phyloP scores from a whole-genome alignment of 306 rosid genomes.

The Sophora flavescens region DNA sequence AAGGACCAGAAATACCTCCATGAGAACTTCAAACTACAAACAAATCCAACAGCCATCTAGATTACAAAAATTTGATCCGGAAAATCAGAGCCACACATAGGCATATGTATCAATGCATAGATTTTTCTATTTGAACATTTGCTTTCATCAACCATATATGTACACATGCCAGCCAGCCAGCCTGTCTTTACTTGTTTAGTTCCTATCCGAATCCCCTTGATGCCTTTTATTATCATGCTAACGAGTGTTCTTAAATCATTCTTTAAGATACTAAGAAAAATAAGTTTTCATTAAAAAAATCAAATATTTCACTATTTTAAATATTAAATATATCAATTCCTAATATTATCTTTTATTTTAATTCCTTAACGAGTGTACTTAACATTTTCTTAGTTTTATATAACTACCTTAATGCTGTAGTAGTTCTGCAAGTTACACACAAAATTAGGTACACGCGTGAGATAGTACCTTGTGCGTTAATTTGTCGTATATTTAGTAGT shows the following conservation, averaged over 20 bases:
- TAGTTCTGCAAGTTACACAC: constrained; percentile 23
- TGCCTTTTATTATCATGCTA: no score
- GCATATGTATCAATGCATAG: constrained; percentile 17
- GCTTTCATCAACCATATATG: constrained; percentile 29
- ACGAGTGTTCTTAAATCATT: no score
- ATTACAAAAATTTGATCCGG: constrained; percentile 41
- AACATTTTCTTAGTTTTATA: no score
- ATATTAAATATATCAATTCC: no score
- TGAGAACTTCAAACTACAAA: constrained; percentile 5
- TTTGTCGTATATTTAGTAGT: background rate
- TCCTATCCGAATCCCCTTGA: constrained; percentile 33
- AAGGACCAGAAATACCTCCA: constrained; percentile 30
- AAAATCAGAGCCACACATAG: constrained; percentile 49
- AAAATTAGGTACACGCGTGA: constrained; percentile 31
- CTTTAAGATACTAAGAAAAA: no score
- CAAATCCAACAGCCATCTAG: constrained; percentile 33
- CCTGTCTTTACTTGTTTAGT: constrained; percentile 32
- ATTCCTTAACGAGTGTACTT: no score
- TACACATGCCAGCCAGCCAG: constrained; percentile 45
- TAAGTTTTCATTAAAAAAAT: no score
- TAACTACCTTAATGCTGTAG: background rate
- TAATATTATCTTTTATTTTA: no score
- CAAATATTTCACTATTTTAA: no score
- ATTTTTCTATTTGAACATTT: constrained; percentile 41
- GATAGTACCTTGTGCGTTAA: background rate